Base-by-base conservation (phyloP, 106 monocot species). In the Gastrodia elata region DNA sequence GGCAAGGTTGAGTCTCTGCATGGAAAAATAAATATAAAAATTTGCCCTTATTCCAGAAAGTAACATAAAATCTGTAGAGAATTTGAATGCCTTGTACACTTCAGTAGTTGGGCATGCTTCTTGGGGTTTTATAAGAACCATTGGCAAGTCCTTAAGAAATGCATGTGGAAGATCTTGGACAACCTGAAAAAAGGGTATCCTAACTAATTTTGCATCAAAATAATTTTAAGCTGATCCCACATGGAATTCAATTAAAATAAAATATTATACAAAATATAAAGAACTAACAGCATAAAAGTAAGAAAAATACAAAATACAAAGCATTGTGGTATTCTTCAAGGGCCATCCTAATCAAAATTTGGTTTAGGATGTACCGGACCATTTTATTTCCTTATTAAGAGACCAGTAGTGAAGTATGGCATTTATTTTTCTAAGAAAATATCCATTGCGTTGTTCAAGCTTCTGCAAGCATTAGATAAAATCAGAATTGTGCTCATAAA, bases 121-220 rank as follows among this genome's bases (percentile, higher is more conserved):
- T 80, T 78, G 83, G 32, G 98, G 98, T 78, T 99, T 99, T 65
- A 99, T 83, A 20, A 99, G 93, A 75, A 91, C 89, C 98, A 99
- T 89, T 11, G 98, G 88, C 74, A 91, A 71, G 48, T 99, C 81
- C 44, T 57, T 49, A 1, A 87, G 83, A 41, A 99, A 56, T 38
- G 86, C 73, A 68, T 70, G 30, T 56, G 82, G 82, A 80, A 99
- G 86, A 81, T 93, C 87, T 80, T 85, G 70, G 70, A 99, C 91
- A 84, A 99, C 59, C 98, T 99, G 74, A 42, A 30, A 74, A 78
- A 15, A 52, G n/a, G n/a, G n/a, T n/a, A n/a, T n/a, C n/a, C n/a
- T n/a, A n/a, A n/a, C n/a, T n/a, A n/a, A n/a, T n/a, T n/a, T n/a
- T n/a, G n/a, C n/a, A n/a, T n/a, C n/a, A n/a, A n/a, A n/a, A n/a